phyloP scores from a whole-genome alignment of 257 asterid genomes.

The Vinca minor region DNA sequence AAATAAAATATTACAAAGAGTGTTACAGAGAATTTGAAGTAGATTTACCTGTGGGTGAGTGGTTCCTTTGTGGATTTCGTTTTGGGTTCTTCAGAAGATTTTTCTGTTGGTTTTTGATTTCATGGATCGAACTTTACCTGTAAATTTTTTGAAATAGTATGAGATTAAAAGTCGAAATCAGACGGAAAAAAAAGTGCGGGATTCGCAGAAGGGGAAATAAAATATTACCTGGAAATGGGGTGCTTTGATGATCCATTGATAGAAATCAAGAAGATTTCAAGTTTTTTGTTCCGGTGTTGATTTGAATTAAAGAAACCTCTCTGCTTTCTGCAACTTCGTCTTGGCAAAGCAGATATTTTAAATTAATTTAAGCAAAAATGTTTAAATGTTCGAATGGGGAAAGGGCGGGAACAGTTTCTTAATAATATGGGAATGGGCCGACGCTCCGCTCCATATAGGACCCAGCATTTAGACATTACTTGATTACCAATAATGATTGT shows the following conservation, averaged over 20 bases:
- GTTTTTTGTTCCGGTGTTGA: neutral
- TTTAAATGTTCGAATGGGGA: constrained; percentile 17
- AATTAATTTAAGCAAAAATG: neutral
- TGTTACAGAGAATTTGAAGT: no score
- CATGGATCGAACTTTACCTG: constrained; percentile 35
- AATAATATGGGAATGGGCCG: neutral
- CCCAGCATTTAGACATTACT: no score
- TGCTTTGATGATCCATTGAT: constrained; percentile 50
- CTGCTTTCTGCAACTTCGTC: neutral
- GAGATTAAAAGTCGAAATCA: neutral
- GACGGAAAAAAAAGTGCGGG: neutral
- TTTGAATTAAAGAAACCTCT: neutral
- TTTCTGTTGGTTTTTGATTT: constrained; percentile 29
- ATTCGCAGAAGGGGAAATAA: neutral
- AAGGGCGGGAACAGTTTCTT: constrained; percentile 35
- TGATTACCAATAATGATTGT: no score
- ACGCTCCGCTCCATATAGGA: constrained; percentile 12
- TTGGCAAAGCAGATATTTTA: neutral
- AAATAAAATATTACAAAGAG: no score
- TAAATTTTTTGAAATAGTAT: neutral
- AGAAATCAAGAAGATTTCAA: neutral
- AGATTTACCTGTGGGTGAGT: constrained; percentile 30
- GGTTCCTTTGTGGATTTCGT: constrained; percentile 25
- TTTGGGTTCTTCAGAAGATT: constrained; percentile 29
- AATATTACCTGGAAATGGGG: constrained; percentile 48